Base-by-base conservation (phyloP, 2,329 filamentous ascomycete species). In the Aspergillus aculeatinus region DNA sequence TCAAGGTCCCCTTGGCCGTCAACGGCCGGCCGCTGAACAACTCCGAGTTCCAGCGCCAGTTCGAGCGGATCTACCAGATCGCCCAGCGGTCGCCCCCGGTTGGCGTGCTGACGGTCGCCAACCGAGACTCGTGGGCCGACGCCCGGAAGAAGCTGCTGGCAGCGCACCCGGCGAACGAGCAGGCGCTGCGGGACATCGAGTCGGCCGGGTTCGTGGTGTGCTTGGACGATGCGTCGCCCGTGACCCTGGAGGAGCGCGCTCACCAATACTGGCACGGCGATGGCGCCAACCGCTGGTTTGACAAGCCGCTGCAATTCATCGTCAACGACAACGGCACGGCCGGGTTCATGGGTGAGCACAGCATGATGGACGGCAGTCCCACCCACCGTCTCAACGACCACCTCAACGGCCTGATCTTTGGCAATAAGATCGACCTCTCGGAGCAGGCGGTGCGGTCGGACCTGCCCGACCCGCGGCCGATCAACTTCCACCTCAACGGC, bases 341-440 rank as follows among this genome's bases (percentile, higher is more conserved):
- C 2, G 95, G 95, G 63, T 99, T 99, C 84, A 94, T 92, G 84
- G 95, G 95, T 72, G 95, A 99, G 80, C 95, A 99, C 84, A 96
- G 91, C 70, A 98, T 99, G 95, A 99, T 99, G 96, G 95, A 99
- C 75, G 95, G 96, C 65, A 99, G 95, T 6, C 93, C 96, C 1
- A 99, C 96, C 2, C 95, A 98, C 79, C 89, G 96, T 47, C 65
- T 99, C 16, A 99, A 97, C 77, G 95, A 99, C 83, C 95, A 92
- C 73, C 85, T 96, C 74, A 96, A 94, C 81, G 87, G 90, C 74
- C 85, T 91, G 72, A 97, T 98, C 76, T 93, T 96, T 80, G 89
- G 89, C 80, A 94, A 96, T 81, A 96, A 95, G 76, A 87, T 99
- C 60, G 92, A 97, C 77, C 91, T 97, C 73, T 89, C 89, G 61